phyloP scores from a whole-genome alignment of 371 early-diverging fungal species.

The Smittium culicis region DNA sequence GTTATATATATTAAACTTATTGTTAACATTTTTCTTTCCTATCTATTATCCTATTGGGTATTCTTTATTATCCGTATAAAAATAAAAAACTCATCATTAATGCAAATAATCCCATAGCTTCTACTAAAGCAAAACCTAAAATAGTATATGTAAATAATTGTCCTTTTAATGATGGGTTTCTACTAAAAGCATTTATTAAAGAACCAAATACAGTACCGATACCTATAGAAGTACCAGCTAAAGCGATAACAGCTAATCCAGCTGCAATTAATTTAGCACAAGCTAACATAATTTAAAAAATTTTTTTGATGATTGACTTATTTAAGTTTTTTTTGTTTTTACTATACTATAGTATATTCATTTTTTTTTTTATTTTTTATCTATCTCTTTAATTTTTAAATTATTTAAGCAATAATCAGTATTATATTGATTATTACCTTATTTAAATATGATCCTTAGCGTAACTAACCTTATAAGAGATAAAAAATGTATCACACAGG shows the following conservation, averaged over 20 bases:
- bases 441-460: no score
- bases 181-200: constrained; percentile 23
- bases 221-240: constrained; percentile 13
- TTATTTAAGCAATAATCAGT: no score
- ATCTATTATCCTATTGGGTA: not conserved
- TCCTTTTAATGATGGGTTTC: constrained; percentile 36
- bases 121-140: constrained; percentile 21
- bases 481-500: no score
- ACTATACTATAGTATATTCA: constrained; percentile 12
- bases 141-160: constrained; percentile 31
- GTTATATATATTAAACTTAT: constrained; percentile 15
- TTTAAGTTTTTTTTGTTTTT: constrained; percentile 13
- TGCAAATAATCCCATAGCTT: constrained; percentile 33
- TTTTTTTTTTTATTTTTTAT: constrained; percentile 15
- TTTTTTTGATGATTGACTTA: constrained; percentile 6
- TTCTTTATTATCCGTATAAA: constrained; percentile 29
- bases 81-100: constrained; percentile 32
- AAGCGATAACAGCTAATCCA: constrained; percentile 24
- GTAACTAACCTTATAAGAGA: no score
- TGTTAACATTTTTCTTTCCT: constrained; percentile 14
- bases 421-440: no score
- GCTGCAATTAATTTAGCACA: constrained; percentile 25
- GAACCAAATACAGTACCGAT: constrained; percentile 9
- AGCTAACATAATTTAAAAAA: constrained; percentile 18
- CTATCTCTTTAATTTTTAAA: constrained; percentile 17